Base-by-base conservation (phyloP, 306 rosid species). In the Cotoneaster glaucophyllus region DNA sequence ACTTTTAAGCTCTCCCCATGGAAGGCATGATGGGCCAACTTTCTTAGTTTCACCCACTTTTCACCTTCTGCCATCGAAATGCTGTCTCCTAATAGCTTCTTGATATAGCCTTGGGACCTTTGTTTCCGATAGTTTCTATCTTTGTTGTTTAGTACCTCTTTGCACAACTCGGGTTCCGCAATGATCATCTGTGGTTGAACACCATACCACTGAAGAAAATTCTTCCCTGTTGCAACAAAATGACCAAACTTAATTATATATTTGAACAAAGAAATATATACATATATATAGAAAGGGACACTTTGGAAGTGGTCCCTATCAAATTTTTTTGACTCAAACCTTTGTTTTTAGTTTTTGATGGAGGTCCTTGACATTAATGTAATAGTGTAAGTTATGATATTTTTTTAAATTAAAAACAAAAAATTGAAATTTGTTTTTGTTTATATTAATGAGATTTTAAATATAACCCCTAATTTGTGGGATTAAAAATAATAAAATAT, bases 1-100 rank as follows among this genome's bases (percentile, higher is more conserved):
- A 82, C 88, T 11, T 64, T 82, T 25, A 85, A 75, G 72, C 59
- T 79, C 29, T 85, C 88, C 13, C 77, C 86, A 73, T 85, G 84
- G 69, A 85, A 79, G 54, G 84, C 84, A 56, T 41, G 72, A 18
- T 79, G 69, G 18, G 82, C 75, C 25, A 79, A 73, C 74, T 85
- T 85, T 15, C 84, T 10, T 41, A 80, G 14, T 29, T 82, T 82
- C 1, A 25, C 78, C 84, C 88, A 85, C 65, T 77, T 79, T 61
- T 85, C 82, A 37, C 84, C 82, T 14, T 84, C 74, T 17, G 74
- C 19, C 12, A 59, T 73, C 7, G 61, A 37, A 26, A 83, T 80
- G 1, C 83, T 80, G 31, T 84, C 64, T 24, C 86, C 86, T 4
- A 85, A 34, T 37, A 85, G 59, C 62, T 70, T 85, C 57, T 56